Conservation (phyloP, 129 eudicot species). For the Helianthus annuus region HanXRQr2.0-SUNRISE NC_035443.2:100741685-100742184, state of each 20-base stretch:
- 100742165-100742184: conserved; percentile 15
- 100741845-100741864: neutral
- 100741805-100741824: too few species aligned
- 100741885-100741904: conserved; percentile 85
- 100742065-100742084: conserved; percentile 60
- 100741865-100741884: too few species aligned
- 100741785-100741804: too few species aligned
- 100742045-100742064: conserved; percentile 66
- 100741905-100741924: conserved; percentile 80
- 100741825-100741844: too few species aligned
- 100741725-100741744: too few species aligned
- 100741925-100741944: conserved; percentile 80
- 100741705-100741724: too few species aligned
- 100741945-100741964: conserved; percentile 93
- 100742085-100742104: conserved; percentile 78
- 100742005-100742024: conserved; percentile 90
- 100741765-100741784: too few species aligned
- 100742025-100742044: conserved; percentile 82
- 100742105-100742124: conserved; percentile 85
- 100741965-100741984: conserved; percentile 88
- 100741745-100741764: too few species aligned
- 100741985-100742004: conserved; percentile 86
- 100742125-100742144: conserved; percentile 98
- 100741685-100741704: too few species aligned
- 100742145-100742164: conserved; percentile 22